phyloP scores from a whole-genome alignment of 306 rosid species.

The Cicer chorassanicum region DNA sequence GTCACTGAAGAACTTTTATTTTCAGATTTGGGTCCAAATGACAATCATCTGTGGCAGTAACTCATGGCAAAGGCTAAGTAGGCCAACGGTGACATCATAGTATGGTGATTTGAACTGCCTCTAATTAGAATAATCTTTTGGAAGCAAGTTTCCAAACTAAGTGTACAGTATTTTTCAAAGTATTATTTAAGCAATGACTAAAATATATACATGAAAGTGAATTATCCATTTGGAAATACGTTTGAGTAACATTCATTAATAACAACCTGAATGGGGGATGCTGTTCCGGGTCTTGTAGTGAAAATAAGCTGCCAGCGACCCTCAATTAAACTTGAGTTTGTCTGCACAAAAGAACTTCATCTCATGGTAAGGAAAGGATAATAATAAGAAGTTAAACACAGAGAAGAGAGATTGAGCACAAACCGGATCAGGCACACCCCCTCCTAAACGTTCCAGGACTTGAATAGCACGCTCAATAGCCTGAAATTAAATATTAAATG shows the following conservation, averaged over 20 bases:
- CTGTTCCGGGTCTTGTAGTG: slow-evolving; percentile 93
- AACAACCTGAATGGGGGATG: slow-evolving; percentile 84
- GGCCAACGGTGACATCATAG: no score
- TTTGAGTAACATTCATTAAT: neutral
- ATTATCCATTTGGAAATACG: slow-evolving; percentile 2
- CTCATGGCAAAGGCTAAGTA: no score
- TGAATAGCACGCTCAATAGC: slow-evolving; percentile 74
- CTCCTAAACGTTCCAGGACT: slow-evolving; percentile 62
- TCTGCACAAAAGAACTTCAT: slow-evolving; percentile 56
- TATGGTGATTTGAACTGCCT: no score
- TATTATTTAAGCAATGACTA: neutral
- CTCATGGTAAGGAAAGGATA: neutral
- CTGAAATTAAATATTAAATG: slow-evolving; percentile 42
- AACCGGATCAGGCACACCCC: slow-evolving; percentile 88
- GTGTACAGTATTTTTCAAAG: neutral
- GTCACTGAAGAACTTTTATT: no score
- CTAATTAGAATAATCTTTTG: no score
- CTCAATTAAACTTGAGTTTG: slow-evolving; percentile 74
- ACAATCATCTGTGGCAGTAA: no score
- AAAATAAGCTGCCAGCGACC: slow-evolving; percentile 94
- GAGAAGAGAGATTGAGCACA: slow-evolving; percentile 32
- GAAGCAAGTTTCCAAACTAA: neutral
- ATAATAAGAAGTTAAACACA: neutral
- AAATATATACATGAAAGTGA: neutral
- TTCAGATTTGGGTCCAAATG: no score